Conservation (phyloP, 2,329 filamentous ascomycete species). For the Epichloe glyceriae region DNA sequence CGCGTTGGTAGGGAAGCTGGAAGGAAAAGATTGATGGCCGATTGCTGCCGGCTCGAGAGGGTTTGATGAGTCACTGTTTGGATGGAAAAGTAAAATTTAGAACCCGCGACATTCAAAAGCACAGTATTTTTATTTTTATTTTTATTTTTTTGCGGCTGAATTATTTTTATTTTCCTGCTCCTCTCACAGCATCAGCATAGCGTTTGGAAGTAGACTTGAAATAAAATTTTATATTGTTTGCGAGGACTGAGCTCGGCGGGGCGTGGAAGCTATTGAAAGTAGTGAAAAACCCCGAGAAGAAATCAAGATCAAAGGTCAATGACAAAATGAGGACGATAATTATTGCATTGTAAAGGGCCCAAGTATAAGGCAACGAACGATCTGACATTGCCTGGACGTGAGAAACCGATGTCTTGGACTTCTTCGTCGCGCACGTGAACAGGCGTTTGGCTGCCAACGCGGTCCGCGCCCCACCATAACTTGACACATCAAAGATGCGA, state of each 20-base stretch:
- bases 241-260: neutral
- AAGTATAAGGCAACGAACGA: too few species aligned
- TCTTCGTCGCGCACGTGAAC: constrained; percentile 12
- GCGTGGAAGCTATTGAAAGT: too few species aligned
- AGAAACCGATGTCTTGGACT: neutral
- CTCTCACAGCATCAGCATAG: neutral
- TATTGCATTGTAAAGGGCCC: too few species aligned
- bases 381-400: too few species aligned
- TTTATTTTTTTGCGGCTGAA: too few species aligned
- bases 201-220: neutral
- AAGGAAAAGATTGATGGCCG: constrained; percentile 19
- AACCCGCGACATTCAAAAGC: too few species aligned
- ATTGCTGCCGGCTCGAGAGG: constrained; percentile 17
- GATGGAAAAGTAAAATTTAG: neutral
- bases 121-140: too few species aligned
- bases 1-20: constrained; percentile 17
- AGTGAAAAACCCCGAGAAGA: too few species aligned
- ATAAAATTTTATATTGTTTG: neutral
- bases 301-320: too few species aligned
- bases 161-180: too few species aligned
- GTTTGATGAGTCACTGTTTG: constrained; percentile 11
- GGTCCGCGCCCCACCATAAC: constrained; percentile 7
- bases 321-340: too few species aligned
- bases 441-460: constrained; percentile 8
- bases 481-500: neutral